Evolutionary conservation across 2,329 filamentous ascomycete species (phyloP).

Genomic region (Trematosphaeria pertusa): DNA sequence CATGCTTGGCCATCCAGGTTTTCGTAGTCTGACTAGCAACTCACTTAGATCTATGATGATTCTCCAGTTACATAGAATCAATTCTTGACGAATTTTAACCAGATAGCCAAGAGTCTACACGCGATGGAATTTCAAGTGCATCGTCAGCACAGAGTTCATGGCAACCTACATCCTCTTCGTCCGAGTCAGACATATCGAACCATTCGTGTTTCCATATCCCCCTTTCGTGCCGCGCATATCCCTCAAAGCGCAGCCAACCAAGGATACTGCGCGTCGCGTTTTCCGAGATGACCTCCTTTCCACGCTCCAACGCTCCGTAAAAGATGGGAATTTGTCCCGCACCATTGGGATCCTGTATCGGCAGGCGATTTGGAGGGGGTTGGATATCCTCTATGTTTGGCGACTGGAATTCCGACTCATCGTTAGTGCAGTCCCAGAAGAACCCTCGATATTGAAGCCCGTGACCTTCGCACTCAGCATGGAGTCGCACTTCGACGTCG

Average conservation of each 20-base stretch:
- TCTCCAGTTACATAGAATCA: too few species aligned
- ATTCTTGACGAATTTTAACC: slow-evolving; percentile 3
- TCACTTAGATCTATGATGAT: too few species aligned
- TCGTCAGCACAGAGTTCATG: neutral
- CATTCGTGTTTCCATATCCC: slow-evolving; percentile 1
- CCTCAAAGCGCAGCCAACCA: neutral
- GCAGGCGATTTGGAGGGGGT: neutral
- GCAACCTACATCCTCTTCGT: neutral
- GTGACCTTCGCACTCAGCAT: slow-evolving; percentile 4
- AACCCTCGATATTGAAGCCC: slow-evolving; percentile 5
- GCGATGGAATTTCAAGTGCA: neutral
- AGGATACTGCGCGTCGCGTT: slow-evolving; percentile 2
- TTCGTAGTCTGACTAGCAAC: too few species aligned
- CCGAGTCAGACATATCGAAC: neutral
- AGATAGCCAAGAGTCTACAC: neutral
- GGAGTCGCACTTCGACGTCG: slow-evolving; percentile 5
- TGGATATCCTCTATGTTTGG: neutral
- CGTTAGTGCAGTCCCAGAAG: too few species aligned
- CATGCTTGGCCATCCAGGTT: too few species aligned
- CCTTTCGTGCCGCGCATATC: neutral
- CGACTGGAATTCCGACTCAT: too few species aligned
- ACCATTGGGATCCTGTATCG: neutral
- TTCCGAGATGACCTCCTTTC: neutral
- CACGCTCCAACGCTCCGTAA: neutral
- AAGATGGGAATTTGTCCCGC: too few species aligned